phyloP scores from a whole-genome alignment of 1,284 basidiomycete species.

The Apiotrichum porosum region DNA sequence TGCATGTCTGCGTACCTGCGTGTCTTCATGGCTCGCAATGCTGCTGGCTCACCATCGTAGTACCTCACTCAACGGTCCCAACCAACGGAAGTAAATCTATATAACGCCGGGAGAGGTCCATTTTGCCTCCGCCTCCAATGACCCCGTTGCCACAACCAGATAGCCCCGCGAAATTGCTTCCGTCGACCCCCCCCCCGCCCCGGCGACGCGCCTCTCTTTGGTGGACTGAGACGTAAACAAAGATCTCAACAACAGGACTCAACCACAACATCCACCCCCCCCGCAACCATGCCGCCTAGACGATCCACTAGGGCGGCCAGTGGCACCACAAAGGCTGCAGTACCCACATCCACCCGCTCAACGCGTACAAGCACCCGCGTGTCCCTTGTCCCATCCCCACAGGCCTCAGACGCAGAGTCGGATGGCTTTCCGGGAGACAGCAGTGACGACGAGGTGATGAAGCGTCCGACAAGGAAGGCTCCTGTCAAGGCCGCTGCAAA shows the following conservation, averaged over 20 bases:
- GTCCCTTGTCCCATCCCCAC: not conserved
- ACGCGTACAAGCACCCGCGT: not conserved
- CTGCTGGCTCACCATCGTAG: no score
- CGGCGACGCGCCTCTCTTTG: no score
- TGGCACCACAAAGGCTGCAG: not conserved
- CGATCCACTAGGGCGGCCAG: conserved; percentile 3
- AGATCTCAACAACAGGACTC: conserved; percentile 2
- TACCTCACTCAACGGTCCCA: no score
- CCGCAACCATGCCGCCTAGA: conserved; percentile 14
- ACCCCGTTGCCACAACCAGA: no score
- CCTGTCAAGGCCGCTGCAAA: not conserved
- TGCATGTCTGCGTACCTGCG: no score
- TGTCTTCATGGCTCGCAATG: no score
- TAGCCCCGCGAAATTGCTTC: no score
- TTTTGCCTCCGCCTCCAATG: no score
- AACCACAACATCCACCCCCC: not conserved
- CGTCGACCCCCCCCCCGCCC: no score
- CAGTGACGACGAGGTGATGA: not conserved
- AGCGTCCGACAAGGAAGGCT: not conserved
- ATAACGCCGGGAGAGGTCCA: no score
- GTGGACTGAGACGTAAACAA: no score
- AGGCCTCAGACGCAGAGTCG: not conserved
- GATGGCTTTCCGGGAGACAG: not conserved
- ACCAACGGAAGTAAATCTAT: no score
- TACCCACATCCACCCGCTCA: not conserved